Base-by-base conservation (phyloP, 164 flowering plant genomes). In the Aristolochia fimbriata region DNA sequence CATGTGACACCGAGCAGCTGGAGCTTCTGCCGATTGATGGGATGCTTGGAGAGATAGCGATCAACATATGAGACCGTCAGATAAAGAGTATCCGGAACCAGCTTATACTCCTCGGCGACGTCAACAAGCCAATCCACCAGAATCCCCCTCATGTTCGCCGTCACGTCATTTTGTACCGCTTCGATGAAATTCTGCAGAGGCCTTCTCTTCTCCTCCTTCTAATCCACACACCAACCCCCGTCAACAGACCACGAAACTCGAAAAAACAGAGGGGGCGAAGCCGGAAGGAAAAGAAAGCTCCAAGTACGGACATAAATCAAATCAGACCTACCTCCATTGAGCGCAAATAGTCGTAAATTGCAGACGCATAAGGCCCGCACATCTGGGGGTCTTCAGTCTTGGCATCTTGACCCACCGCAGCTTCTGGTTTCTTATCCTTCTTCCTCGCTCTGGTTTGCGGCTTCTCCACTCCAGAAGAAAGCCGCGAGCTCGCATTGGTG, bases 81-180 rank as follows among this genome's bases (percentile, higher is more conserved):
- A 59, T 73, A 82, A 22, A 85, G 77, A 1, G 91, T 82, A 27
- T 85, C 96, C 0, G 91, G 64, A 11, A 68, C 66, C 33, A 85
- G 85, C 65, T 77, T 81, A 74, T 80, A 83, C 61, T 83, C 96
- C 58, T 82, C 87, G 1, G 90, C 81, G 63, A 88, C 92, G 64
- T 88, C 89, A 21, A 85, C 88, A 65, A 87, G 60, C 95, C 91
- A 87, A 76, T 85, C 91, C 31, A 87, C 86, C 61, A 87, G 46
- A 31, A 83, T 56, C 5, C 76, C 83, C 49, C 94, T 62, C 94
- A 87, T 87, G 41, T 64, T 74, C 17, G 83, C 71, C 12, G 69
- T 81, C 24, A 85, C 68, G 60, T 84, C 91, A n/a, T 60, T 78
- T 68, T 87, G 91, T 68, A 84, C 64, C 52, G 63, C 71, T 63